A percentile compares a stretch with the other conserved stretches of the same genome.
Conservation (phyloP, 768 basidiomycete genomes). For the Tulasnella sp. region DNA sequence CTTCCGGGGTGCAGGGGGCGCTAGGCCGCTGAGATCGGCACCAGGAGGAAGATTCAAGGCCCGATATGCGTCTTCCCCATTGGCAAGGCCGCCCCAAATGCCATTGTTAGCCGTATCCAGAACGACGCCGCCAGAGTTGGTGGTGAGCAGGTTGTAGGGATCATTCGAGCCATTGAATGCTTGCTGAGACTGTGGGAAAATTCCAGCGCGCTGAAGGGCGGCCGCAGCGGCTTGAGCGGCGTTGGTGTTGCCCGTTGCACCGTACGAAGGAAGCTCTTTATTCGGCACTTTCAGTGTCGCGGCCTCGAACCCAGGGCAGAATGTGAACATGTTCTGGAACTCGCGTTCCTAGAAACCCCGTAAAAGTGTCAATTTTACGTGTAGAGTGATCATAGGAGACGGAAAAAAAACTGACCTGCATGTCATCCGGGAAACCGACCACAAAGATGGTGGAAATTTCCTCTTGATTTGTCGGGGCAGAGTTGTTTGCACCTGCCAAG, state of each 20-base stretch:
- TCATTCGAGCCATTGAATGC: slow-evolving; percentile 42
- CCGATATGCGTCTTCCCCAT: slow-evolving; percentile 20
- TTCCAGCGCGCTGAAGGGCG: slow-evolving; percentile 40
- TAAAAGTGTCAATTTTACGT: slow-evolving; percentile 29
- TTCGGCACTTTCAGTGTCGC: slow-evolving; percentile 97
- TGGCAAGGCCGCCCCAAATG: slow-evolving; percentile 10
- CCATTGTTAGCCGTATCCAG: slow-evolving; percentile 49
- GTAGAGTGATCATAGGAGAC: background rate
- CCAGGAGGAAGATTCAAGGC: slow-evolving; percentile 16
- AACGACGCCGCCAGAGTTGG: slow-evolving; percentile 80
- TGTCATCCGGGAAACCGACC: slow-evolving; percentile 98
- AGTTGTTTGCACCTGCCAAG: slow-evolving; percentile 50
- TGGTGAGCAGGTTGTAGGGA: slow-evolving; percentile 77
- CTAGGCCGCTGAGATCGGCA: slow-evolving; percentile 29
- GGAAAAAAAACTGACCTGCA: slow-evolving; percentile 64
- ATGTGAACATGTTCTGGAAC: slow-evolving; percentile 99
- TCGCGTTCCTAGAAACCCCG: slow-evolving; percentile 75
- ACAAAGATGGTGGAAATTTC: slow-evolving; percentile 98
- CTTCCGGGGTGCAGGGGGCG: slow-evolving; percentile 58
- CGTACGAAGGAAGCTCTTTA: slow-evolving; percentile 79
- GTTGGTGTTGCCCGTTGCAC: slow-evolving; percentile 35
- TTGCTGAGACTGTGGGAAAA: slow-evolving; percentile 23
- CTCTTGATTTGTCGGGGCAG: slow-evolving; percentile 54
- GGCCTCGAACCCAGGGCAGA: slow-evolving; percentile 92
- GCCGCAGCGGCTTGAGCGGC: slow-evolving; percentile 31